Percentiles rank a stretch among this genome's conserved stretches.
phyloP scores from a whole-genome alignment of 2,329 filamentous ascomycete genomes.

The Sporothrix luriei region DNA sequence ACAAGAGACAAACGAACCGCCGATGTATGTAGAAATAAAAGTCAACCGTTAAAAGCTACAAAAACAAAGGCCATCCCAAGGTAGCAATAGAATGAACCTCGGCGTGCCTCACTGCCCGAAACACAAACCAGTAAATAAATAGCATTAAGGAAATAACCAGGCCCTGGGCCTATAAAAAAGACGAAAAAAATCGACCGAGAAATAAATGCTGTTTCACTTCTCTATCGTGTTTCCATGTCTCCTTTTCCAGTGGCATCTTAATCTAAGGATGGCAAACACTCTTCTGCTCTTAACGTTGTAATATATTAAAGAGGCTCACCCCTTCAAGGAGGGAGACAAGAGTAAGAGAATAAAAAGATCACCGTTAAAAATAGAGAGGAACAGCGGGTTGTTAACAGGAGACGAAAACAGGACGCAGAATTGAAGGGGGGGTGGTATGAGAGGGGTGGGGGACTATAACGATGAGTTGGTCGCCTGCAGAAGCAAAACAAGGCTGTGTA shows the following conservation, averaged over 20 bases:
- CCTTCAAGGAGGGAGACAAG: neutral
- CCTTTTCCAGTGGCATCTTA: neutral
- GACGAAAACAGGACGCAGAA: conserved; percentile 3
- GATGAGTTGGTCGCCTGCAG: conserved; percentile 8
- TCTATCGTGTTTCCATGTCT: neutral
- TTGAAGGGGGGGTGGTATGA: neutral
- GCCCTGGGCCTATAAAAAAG: neutral
- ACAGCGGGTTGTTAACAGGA: neutral
- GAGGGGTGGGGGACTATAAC: neutral
- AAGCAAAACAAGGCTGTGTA: neutral
- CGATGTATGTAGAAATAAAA: conserved; percentile 1
- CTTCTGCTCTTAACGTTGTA: conserved; percentile 13
- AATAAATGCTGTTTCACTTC: neutral
- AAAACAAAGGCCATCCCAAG: neutral
- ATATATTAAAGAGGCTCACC: conserved; percentile 14
- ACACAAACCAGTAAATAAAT: conserved; percentile 14
- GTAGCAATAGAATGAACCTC: neutral
- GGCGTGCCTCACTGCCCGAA: neutral
- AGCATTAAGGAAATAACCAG: neutral
- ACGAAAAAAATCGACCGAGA: neutral
- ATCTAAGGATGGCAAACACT: conserved; percentile 3
- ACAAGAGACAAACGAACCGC: conserved; percentile 1
- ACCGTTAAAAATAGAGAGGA: conserved; percentile 3
- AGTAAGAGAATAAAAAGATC: conserved; percentile 6
- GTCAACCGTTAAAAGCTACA: neutral